Base-by-base conservation (phyloP, 108 stramenopile genomes). In the Pseudonitzschia delicatissima region DNA sequence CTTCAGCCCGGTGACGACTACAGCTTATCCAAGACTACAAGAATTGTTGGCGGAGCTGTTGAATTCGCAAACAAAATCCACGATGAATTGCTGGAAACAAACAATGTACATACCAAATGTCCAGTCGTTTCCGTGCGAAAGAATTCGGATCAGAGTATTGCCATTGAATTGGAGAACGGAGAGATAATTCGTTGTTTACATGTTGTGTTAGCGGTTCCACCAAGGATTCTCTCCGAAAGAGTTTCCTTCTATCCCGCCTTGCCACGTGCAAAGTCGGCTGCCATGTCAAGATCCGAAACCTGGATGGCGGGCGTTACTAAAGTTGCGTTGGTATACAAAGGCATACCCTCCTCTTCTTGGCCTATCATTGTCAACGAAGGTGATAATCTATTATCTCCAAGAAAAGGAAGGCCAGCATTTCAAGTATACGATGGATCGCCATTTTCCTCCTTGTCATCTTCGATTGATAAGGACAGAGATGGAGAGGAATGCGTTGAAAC, bases 251-350 rank as follows among this genome's bases (percentile, higher is more conserved):
- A 80, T 47, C 82, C 85, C 15, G 68, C 71, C 4, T 37, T 86
- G 11, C 61, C 74, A 4, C 11, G 12, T 2, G 27, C 36, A 34
- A 86, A 86, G 59, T 45, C 66, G 36, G n/a, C 3, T n/a, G 79
- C 81, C 32, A 77, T 77, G 81, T 23, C 40, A 12, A 27, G 34
- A 2, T 57, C 70, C 27, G 62, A 74, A 49, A 86, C 85, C 35
- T 86, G 85, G 85, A 86, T 86, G 85, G 81, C 81, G 17, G 79
- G 81, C 0, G 85, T 86, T 4, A 82, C 85, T 44, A 86, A 86
- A 40, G 77, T 86, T 7, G 45, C 79, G 18, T 64, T 86, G 31
- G 63, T 82, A 7, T 86, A 81, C 45, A n/a, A 67, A n/a, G 53
- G 53, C 5, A 18, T 11, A 13, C 23, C 65, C 13, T 45, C 52